These are phyloP conservation scores for Mallotus japonicus DNA, from an alignment of 441 rosid species.

Conservation along the genomic window DNA sequence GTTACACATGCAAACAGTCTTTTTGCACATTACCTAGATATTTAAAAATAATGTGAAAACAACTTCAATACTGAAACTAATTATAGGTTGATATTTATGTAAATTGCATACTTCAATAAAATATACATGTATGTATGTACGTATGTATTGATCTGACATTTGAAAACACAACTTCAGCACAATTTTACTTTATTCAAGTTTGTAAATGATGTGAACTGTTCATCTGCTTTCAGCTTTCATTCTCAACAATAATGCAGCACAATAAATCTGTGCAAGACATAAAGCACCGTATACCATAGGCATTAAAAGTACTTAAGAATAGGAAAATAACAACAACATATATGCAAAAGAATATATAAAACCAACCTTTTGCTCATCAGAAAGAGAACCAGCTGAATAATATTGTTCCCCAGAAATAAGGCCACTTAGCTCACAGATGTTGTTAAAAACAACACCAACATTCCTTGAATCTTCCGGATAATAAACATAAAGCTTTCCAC, in stretches of 20 bases:
- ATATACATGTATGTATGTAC: too few relatives aligned
- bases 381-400: conserved; percentile 67
- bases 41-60: too few relatives aligned
- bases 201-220: too few relatives aligned
- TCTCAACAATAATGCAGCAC: not conserved
- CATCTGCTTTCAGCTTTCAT: not conserved
- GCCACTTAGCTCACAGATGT: conserved; percentile 81
- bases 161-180: not conserved
- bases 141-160: too few relatives aligned
- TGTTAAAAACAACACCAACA: conserved; percentile 81
- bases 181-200: too few relatives aligned
- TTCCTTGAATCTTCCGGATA: conserved; percentile 78
- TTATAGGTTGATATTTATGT: too few relatives aligned
- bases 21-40: not conserved
- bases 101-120: too few relatives aligned
- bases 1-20: not conserved
- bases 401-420: conserved; percentile 89
- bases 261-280: not conserved
- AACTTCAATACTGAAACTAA: not conserved
- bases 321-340: not conserved
- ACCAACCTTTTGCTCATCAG: conserved; percentile 89
- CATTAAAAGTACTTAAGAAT: not conserved
- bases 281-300: not conserved
- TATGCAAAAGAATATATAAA: not conserved
- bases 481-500: conserved; percentile 80